Percentiles rank a stretch among this genome's conserved stretches.
These are phyloP conservation scores for Poteriospumella lacustris DNA, from an alignment of 108 stramenopile genomes.

Conservation along the genomic window DNA sequence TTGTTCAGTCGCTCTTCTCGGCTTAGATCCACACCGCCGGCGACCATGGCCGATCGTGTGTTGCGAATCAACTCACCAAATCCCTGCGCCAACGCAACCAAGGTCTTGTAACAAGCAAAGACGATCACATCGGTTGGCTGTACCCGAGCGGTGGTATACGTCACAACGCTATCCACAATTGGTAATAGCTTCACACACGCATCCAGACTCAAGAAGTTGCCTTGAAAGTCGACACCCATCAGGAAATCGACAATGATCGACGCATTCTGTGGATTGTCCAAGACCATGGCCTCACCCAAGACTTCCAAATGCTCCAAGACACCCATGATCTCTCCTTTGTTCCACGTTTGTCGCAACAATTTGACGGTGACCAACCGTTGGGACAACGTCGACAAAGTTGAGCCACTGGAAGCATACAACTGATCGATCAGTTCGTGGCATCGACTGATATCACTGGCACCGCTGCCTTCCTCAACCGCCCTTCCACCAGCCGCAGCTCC, in stretches of 20 bases:
- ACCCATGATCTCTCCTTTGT: neutral
- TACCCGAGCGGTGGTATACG: too few species aligned
- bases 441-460: neutral
- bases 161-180: too few species aligned
- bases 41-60: neutral
- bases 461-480: too few species aligned
- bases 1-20: slow-evolving; percentile 15
- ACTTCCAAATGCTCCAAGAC: neutral
- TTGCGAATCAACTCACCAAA: slow-evolving; percentile 24
- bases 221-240: neutral
- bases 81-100: neutral
- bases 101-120: neutral
- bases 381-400: neutral
- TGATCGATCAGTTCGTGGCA: neutral
- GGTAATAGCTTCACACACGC: slow-evolving; percentile 18
- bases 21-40: slow-evolving; percentile 20
- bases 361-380: neutral
- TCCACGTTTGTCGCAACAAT: slow-evolving; percentile 4
- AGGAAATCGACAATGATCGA: slow-evolving; percentile 2
- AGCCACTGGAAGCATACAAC: neutral
- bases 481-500: too few species aligned
- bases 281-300: neutral
- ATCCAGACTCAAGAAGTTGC: neutral
- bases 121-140: too few species aligned
- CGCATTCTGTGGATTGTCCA: neutral